A percentile compares a stretch with the other conserved stretches of the same genome.
Conservation (phyloP, 2,329 filamentous ascomycete genomes). For the Ascocoryne sarcoides region DNA sequence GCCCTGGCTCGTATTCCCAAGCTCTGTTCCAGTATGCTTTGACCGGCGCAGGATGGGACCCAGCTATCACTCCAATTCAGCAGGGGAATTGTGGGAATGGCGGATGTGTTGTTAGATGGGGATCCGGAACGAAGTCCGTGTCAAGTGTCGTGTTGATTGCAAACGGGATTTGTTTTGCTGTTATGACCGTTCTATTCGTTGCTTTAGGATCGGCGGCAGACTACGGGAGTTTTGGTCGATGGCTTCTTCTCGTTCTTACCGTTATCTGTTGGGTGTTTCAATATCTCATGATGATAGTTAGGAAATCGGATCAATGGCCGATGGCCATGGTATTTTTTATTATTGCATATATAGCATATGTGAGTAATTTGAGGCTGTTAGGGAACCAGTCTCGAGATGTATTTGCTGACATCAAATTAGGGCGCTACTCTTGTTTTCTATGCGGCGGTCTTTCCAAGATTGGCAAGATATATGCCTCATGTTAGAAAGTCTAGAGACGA, state of each 20-base stretch:
- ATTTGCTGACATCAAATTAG: no score
- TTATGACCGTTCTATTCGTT: slow-evolving; percentile 36
- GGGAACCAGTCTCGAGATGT: no score
- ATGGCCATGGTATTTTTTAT: slow-evolving; percentile 34
- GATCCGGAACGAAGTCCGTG: slow-evolving; percentile 30
- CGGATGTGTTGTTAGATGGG: slow-evolving; percentile 34
- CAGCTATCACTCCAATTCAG: slow-evolving; percentile 24
- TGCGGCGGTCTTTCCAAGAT: slow-evolving; percentile 32
- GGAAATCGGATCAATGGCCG: slow-evolving; percentile 32
- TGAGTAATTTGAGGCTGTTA: slow-evolving; percentile 7
- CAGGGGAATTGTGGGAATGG: slow-evolving; percentile 19
- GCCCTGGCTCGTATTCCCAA: slow-evolving; percentile 33
- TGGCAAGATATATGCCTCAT: slow-evolving; percentile 33
- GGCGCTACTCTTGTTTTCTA: slow-evolving; percentile 35
- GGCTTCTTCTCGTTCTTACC: slow-evolving; percentile 33
- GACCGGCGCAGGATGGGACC: slow-evolving; percentile 31
- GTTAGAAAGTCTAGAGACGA: slow-evolving; percentile 34
- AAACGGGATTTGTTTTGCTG: slow-evolving; percentile 34
- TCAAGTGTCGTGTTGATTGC: slow-evolving; percentile 34
- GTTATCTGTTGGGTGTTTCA: slow-evolving; percentile 34
- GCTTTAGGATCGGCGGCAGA: slow-evolving; percentile 34
- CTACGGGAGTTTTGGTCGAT: slow-evolving; percentile 34
- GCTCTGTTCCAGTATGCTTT: slow-evolving; percentile 35
- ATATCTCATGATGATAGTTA: slow-evolving; percentile 33
- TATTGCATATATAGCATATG: slow-evolving; percentile 32